These are phyloP conservation scores for Plantago coronopus DNA, from an alignment of 305 asterid species.

Conservation along the genomic window DNA sequence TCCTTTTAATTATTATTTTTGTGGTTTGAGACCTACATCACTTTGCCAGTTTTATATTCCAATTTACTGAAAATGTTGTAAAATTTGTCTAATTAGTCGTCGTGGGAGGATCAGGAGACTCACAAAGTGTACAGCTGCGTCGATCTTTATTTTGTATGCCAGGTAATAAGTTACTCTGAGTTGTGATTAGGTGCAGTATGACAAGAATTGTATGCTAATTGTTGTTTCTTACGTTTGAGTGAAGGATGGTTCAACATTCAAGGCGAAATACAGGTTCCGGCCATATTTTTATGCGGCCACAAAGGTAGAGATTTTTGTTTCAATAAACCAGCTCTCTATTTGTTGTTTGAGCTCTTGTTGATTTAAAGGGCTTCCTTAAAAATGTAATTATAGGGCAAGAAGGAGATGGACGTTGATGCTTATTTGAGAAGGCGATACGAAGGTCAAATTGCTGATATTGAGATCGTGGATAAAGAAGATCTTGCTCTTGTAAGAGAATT, in stretches of 20 bases:
- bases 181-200: constrained; percentile 4
- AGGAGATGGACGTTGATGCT: constrained; percentile 94
- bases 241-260: constrained; percentile 94
- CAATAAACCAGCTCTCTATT: not conserved
- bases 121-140: constrained; percentile 79
- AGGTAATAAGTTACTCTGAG: constrained; percentile 40
- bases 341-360: constrained; percentile 6
- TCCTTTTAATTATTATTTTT: not conserved
- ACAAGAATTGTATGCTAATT: constrained; percentile 11
- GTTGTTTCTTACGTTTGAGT: constrained; percentile 26
- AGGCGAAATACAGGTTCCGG: constrained; percentile 81
- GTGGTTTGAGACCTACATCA: not conserved
- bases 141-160: constrained; percentile 92
- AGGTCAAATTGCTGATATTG: constrained; percentile 84
- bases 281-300: constrained; percentile 95
- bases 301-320: constrained; percentile 47
- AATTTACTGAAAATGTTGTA: not conserved
- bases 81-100: constrained; percentile 45
- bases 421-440: constrained; percentile 89
- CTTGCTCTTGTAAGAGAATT: constrained; percentile 77
- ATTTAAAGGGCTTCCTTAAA: constrained; percentile 18
- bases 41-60: constrained; percentile 7
- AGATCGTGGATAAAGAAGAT: constrained; percentile 84
- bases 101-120: constrained; percentile 92
- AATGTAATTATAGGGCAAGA: constrained; percentile 51